Evolutionary conservation across 2,329 filamentous ascomycete species (phyloP).

Genomic region (Orbilia brochopaga): DNA sequence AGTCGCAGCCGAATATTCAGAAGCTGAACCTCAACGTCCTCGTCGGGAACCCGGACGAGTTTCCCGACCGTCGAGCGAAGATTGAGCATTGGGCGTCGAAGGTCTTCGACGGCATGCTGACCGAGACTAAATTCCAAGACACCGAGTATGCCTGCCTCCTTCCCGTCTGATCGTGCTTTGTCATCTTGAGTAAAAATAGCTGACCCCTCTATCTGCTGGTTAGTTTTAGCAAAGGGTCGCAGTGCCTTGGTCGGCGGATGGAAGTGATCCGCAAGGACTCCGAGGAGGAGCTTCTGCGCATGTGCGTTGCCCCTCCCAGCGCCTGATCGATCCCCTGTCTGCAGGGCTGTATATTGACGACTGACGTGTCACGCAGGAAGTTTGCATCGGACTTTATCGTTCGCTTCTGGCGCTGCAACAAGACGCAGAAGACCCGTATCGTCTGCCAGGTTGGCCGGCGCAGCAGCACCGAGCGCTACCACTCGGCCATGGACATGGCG

Average conservation of each 20-base stretch:
- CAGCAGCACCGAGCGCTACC: conserved; percentile 51
- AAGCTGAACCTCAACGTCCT: conserved; percentile 49
- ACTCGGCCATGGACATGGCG: conserved; percentile 54
- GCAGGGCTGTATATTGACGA: conserved; percentile 39
- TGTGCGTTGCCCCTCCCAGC: conserved; percentile 49
- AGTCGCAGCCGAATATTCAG: conserved; percentile 48
- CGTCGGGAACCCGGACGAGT: conserved; percentile 24
- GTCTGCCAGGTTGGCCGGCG: conserved; percentile 54
- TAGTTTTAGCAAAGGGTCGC: conserved; percentile 52
- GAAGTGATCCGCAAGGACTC: conserved; percentile 53
- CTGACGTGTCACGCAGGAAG: conserved; percentile 52
- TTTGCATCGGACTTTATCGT: conserved; percentile 55
- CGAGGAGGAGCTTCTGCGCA: conserved; percentile 55
- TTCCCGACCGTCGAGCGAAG: conserved; percentile 22
- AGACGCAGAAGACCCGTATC: conserved; percentile 53
- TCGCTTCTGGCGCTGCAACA: conserved; percentile 54
- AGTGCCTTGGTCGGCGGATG: conserved; percentile 54
- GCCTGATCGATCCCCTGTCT: background rate
- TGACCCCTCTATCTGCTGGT: conserved; percentile 17
- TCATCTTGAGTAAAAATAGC: too few species aligned
- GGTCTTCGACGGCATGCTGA: conserved; percentile 39
- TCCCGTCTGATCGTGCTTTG: too few species aligned
- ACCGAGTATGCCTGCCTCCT: conserved; percentile 29
- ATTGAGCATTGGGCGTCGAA: conserved; percentile 48
- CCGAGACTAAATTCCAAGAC: conserved; percentile 43